phyloP scores from a whole-genome alignment of 768 basidiomycete genomes.

The Paxillus rubicundulus region DNA sequence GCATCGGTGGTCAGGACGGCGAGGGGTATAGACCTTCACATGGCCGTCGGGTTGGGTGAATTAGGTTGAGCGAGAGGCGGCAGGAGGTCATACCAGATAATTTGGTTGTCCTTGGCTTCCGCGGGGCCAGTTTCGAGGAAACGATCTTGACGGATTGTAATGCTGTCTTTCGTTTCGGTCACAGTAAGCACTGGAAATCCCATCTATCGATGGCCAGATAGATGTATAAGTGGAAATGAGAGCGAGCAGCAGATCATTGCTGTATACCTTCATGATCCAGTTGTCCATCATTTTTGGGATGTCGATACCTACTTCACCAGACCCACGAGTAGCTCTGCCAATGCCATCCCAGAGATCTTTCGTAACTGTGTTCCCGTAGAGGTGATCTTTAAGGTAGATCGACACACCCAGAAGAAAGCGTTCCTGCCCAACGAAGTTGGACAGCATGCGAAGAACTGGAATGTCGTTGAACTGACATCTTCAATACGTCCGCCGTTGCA shows the following conservation, averaged over 20 bases:
- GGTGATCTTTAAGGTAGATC: slow-evolving; percentile 84
- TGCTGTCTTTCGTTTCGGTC: slow-evolving; percentile 66
- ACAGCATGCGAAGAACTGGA: slow-evolving; percentile 89
- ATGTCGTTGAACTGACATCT: background rate
- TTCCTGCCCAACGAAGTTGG: slow-evolving; percentile 84
- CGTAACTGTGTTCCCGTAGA: slow-evolving; percentile 84
- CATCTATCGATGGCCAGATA: slow-evolving; percentile 33
- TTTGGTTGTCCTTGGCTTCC: slow-evolving; percentile 80
- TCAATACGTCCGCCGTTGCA: background rate
- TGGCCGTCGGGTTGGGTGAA: background rate
- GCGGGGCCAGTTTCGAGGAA: slow-evolving; percentile 86
- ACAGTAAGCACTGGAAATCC: slow-evolving; percentile 93
- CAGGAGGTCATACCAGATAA: slow-evolving; percentile 60
- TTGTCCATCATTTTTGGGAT: slow-evolving; percentile 82
- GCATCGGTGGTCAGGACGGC: slow-evolving; percentile 62
- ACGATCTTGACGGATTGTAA: slow-evolving; percentile 84
- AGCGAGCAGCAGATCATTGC: background rate
- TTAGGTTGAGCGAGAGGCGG: background rate
- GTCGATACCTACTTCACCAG: slow-evolving; percentile 41
- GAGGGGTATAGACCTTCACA: slow-evolving; percentile 74
- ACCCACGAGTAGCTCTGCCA: slow-evolving; percentile 58
- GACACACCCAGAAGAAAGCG: slow-evolving; percentile 86
- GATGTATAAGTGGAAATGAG: background rate
- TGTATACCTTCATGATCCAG: slow-evolving; percentile 77
- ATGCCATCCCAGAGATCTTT: slow-evolving; percentile 89